phyloP scores from a whole-genome alignment of 176 grass and related monocot species.

The Panicum miliaceum region DNA sequence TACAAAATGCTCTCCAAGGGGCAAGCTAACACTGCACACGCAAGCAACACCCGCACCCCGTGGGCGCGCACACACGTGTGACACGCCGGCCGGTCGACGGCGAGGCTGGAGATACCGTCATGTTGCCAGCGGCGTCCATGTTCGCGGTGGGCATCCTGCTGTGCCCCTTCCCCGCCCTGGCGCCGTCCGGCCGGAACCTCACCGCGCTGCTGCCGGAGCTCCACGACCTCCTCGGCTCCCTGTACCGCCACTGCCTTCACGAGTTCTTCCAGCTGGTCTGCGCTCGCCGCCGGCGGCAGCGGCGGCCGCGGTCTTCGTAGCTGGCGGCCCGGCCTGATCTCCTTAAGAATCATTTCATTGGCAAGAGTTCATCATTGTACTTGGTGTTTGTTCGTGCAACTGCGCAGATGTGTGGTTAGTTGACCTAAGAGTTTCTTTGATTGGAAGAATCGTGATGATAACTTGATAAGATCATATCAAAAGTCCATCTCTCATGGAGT shows the following conservation, averaged over 20 bases:
- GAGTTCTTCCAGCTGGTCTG: slow-evolving; percentile 23
- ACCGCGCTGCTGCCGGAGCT: slow-evolving; percentile 60
- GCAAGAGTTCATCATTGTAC: neutral
- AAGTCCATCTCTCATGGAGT: too few species aligned
- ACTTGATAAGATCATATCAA: too few species aligned
- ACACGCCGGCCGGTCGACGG: too few species aligned
- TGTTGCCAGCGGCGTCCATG: slow-evolving; percentile 32
- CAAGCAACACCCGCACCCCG: neutral
- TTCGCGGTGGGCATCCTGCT: slow-evolving; percentile 55
- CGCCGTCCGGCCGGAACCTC: slow-evolving; percentile 58
- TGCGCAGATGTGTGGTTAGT: too few species aligned
- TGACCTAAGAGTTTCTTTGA: too few species aligned
- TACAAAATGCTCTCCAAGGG: neutral
- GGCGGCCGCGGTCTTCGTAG: neutral
- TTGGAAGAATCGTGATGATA: too few species aligned
- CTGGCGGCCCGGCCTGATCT: too few species aligned
- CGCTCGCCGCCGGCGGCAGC: neutral
- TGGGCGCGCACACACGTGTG: neutral
- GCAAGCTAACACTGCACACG: too few species aligned
- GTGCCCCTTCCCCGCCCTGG: slow-evolving; percentile 42
- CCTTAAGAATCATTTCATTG: too few species aligned
- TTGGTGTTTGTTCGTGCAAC: neutral
- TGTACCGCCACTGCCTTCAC: slow-evolving; percentile 40
- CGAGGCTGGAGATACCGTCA: neutral
- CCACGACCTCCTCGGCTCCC: slow-evolving; percentile 38